A percentile compares a stretch with the other conserved stretches of the same genome.
These are phyloP conservation scores for Phaeosphaeriaceae sp. DNA, from an alignment of 2,329 filamentous ascomycete genomes.

Conservation along the genomic window DNA sequence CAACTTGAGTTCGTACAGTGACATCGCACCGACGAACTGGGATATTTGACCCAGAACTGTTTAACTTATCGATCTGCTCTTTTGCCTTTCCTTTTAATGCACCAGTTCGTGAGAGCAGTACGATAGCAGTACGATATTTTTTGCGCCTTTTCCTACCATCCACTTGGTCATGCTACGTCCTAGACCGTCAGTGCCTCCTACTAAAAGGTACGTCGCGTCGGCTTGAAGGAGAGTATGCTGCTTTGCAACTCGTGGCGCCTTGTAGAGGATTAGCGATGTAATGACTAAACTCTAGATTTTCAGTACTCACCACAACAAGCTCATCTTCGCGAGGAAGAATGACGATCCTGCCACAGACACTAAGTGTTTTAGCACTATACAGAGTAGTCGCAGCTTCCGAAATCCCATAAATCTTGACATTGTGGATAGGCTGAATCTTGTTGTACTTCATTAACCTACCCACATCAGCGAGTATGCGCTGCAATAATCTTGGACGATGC, in stretches of 20 bases:
- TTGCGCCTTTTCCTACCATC: conserved; percentile 32
- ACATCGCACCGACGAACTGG: conserved; percentile 24
- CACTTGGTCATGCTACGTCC: conserved; percentile 32
- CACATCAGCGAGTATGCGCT: conserved; percentile 21
- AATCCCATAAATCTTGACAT: conserved; percentile 15
- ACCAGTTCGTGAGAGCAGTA: conserved; percentile 30
- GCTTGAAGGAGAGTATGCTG: conserved; percentile 4
- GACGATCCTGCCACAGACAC: conserved; percentile 20
- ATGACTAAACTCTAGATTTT: background rate
- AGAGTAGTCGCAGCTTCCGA: conserved; percentile 20
- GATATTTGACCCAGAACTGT: conserved; percentile 15
- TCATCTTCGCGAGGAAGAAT: conserved; percentile 27
- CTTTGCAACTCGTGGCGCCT: conserved; percentile 15
- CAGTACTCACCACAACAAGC: conserved; percentile 24
- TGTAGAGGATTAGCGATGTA: background rate
- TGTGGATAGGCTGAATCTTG: conserved; percentile 14
- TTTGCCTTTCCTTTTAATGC: conserved; percentile 15
- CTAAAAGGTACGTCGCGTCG: conserved; percentile 32
- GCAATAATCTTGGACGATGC: conserved; percentile 18
- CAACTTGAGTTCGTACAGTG: conserved; percentile 16
- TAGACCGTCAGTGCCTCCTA: conserved; percentile 34
- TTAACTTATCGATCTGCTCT: conserved; percentile 19
- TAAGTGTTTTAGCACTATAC: conserved; percentile 14
- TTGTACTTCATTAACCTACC: conserved; percentile 21
- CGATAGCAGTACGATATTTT: conserved; percentile 30